Evolutionary conservation across 371 early-diverging fungal species (phyloP), one percentile per base, ranked within the genome.

Genomic region (Parasitella parasitica): DNA sequence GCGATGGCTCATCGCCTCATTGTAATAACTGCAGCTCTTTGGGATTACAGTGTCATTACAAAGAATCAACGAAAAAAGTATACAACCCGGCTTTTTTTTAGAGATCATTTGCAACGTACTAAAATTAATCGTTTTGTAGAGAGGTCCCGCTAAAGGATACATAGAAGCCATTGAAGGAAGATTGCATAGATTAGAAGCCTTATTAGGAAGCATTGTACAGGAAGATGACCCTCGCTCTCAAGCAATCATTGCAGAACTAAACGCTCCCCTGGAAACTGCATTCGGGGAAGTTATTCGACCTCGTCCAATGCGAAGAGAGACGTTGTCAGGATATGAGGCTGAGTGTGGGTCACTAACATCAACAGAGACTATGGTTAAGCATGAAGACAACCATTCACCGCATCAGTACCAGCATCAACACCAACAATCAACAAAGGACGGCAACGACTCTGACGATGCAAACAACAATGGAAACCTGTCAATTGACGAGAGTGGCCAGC

Each of bases 111-210:
- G 16, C 4, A n/a, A 24, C 5, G n/a, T 2, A 36, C 12, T 13
- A 48, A 52, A 28, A 15, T 20, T 26, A 34, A 32, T 43, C 0
- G 12, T 9, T 27, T 22, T 18, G 36, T 56, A 89, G 75, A 73
- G 90, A 62, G 87, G 87, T 2, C 87, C 87, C 38, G 85, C 87
- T 6, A 87, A 87, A 75, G 90, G 90, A 16, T 89, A 90, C 61
- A 88, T 90, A 50, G 89, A 89, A 61, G 88, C 85, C 9, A 89
- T 90, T 37, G 90, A 90, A 59, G 81, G 81, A 32, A 77, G 89
- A 26, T 63, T 90, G 46, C 86, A 85, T 68, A 77, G 85, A 55
- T 70, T 86, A 57, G 90, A 90, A 64, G 83, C 83, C 20, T 58
- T 89, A 9, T 64, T 89, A 6, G 83, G 85, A 6, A 84, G 85